phyloP scores from a whole-genome alignment of 164 flowering plant genomes.

The Sextonia rubra region DNA sequence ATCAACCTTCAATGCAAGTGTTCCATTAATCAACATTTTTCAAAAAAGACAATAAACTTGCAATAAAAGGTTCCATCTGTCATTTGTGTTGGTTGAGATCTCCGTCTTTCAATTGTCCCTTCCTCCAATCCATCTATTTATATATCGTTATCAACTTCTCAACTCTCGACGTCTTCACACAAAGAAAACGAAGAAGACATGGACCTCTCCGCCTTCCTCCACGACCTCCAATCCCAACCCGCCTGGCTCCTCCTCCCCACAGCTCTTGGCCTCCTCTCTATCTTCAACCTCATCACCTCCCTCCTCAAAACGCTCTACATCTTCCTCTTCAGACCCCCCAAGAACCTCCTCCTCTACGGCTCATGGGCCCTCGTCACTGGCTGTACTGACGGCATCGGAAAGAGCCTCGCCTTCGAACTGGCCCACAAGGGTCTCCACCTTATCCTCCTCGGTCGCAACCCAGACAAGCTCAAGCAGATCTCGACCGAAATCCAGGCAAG shows the following conservation, averaged over 20 bases:
- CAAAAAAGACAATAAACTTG: too few species aligned
- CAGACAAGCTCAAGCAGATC: conserved; percentile 58
- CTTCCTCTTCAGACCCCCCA: conserved; percentile 66
- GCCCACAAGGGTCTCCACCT: conserved; percentile 76
- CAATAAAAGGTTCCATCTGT: too few species aligned
- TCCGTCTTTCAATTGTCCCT: too few species aligned
- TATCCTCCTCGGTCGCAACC: conserved; percentile 70
- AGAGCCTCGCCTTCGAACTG: conserved; percentile 71
- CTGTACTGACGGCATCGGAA: conserved; percentile 94
- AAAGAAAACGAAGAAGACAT: not conserved
- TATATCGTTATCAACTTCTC: too few species aligned
- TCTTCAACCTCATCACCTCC: conserved; percentile 23
- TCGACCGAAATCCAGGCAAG: conserved; percentile 45
- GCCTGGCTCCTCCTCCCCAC: conserved; percentile 42
- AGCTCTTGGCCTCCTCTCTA: conserved; percentile 41
- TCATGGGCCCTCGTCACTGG: conserved; percentile 96
- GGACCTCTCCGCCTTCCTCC: not conserved
- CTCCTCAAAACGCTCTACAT: conserved; percentile 64
- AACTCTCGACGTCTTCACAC: too few species aligned
- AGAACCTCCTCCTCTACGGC: conserved; percentile 79
- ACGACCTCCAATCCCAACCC: conserved; percentile 29
- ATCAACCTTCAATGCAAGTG: too few species aligned
- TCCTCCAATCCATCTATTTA: too few species aligned
- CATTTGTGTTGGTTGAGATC: too few species aligned
- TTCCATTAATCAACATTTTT: too few species aligned